These are phyloP conservation scores for Chytridium lagenaria DNA, from an alignment of 371 early-diverging fungal genomes.

Conservation along the genomic window DNA sequence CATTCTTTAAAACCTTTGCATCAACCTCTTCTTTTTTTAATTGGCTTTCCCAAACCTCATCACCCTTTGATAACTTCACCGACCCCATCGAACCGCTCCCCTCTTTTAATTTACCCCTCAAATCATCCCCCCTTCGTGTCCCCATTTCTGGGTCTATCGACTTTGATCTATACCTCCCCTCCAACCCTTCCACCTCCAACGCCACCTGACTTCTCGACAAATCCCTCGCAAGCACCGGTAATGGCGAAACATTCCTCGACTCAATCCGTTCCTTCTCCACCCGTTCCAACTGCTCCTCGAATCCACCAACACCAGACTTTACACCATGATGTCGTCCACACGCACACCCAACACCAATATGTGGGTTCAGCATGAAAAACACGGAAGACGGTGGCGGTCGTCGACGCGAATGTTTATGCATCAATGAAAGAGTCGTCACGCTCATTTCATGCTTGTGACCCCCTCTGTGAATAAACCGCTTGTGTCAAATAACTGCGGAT, in stretches of 20 bases:
- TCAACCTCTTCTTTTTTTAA: too few species aligned
- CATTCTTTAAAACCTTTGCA: too few species aligned
- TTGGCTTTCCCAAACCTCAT: too few species aligned
- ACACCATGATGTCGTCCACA: neutral
- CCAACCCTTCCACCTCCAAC: too few species aligned
- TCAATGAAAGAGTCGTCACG: neutral
- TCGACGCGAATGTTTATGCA: neutral
- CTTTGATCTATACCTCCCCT: too few species aligned
- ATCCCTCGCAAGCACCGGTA: too few species aligned
- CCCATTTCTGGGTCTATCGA: too few species aligned
- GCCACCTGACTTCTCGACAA: too few species aligned
- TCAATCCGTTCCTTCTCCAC: neutral
- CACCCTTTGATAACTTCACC: too few species aligned
- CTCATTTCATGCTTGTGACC: neutral
- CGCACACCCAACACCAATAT: neutral
- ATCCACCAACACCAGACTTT: neutral
- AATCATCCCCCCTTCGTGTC: too few species aligned
- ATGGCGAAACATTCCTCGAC: neutral
- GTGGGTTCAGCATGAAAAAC: conserved; percentile 13
- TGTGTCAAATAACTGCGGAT: conserved; percentile 10
- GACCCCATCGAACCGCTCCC: too few species aligned
- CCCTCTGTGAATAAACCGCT: neutral
- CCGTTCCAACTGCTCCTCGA: neutral
- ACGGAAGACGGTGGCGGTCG: conserved; percentile 12
- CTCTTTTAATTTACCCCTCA: too few species aligned